phyloP scores from a whole-genome alignment of 352 stramenopile species.

The Globisporangium emineosum region DNA sequence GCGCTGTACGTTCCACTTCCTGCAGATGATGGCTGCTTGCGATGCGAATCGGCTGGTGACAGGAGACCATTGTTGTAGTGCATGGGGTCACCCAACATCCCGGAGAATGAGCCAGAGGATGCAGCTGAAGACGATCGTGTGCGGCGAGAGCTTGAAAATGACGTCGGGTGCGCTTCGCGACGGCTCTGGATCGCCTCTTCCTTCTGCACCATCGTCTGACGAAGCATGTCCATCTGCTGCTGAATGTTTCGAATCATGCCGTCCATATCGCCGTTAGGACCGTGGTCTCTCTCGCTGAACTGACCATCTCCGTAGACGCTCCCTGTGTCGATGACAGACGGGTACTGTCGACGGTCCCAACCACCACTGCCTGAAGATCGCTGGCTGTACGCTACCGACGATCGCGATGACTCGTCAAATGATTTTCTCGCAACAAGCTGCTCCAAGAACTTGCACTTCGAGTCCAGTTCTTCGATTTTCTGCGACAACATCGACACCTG shows the following conservation, averaged over 20 bases:
- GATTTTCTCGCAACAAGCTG: constrained; percentile 57
- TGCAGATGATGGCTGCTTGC: constrained; percentile 36
- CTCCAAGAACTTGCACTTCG: constrained; percentile 80
- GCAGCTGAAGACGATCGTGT: constrained; percentile 65
- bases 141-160: constrained; percentile 57
- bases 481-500: constrained; percentile 58
- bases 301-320: constrained; percentile 6
- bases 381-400: constrained; percentile 13
- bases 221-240: constrained; percentile 79
- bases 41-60: constrained; percentile 42
- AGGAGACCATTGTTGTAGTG: constrained; percentile 36
- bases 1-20: constrained; percentile 22
- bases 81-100: constrained; percentile 24
- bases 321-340: constrained; percentile 17
- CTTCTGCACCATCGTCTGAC: constrained; percentile 62
- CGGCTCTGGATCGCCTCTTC: constrained; percentile 49
- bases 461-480: constrained; percentile 76
- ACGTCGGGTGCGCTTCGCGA: constrained; percentile 55
- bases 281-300: constrained; percentile 24
- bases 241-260: constrained; percentile 80
- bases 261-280: constrained; percentile 42
- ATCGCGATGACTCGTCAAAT: constrained; percentile 31
- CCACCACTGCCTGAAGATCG: constrained; percentile 10
- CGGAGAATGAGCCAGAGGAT: constrained; percentile 52
- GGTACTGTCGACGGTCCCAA: constrained; percentile 17